Conservation (phyloP, 495 filamentous ascomycete species). For the Penicillium ucsense region DNA sequence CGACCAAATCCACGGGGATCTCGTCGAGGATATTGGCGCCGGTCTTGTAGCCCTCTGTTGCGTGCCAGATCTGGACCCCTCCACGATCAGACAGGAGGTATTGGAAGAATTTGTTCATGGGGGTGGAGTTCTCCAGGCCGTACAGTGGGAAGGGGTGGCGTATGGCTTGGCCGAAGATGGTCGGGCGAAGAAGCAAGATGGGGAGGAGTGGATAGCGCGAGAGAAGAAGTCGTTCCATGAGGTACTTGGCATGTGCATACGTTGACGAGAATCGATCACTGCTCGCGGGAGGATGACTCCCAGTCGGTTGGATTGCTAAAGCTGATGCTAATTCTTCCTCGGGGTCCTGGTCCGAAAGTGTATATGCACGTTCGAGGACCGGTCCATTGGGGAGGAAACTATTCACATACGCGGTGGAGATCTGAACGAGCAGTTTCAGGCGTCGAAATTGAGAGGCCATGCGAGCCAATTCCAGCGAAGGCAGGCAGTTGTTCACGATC, state of each 20-base stretch:
- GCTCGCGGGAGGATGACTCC: conserved; percentile 7
- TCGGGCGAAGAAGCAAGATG: conserved; percentile 29
- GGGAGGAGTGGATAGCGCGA: conserved; percentile 22
- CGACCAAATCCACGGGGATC: conserved; percentile 32
- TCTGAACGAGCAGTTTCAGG: conserved; percentile 26
- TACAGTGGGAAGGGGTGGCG: conserved; percentile 30
- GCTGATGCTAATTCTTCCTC: conserved; percentile 26
- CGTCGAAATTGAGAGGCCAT: conserved; percentile 20
- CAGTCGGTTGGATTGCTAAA: conserved; percentile 2
- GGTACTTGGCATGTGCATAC: conserved; percentile 31
- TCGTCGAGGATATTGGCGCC: conserved; percentile 30
- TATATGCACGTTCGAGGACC: conserved; percentile 21
- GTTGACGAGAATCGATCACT: conserved; percentile 21
- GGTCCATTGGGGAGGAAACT: conserved; percentile 30
- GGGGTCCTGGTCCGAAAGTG: conserved; percentile 17
- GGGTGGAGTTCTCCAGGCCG: conserved; percentile 25
- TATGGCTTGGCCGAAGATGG: conserved; percentile 31
- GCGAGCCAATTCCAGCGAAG: conserved; percentile 23
- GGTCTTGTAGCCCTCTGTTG: conserved; percentile 20
- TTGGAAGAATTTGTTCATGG: conserved; percentile 26
- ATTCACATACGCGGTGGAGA: conserved; percentile 28
- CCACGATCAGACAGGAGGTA: conserved; percentile 19
- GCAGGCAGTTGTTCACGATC: conserved; percentile 29
- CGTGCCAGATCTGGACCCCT: conserved; percentile 24
- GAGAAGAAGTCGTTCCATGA: conserved; percentile 29